These are phyloP conservation scores for Pittosporum tobira DNA, from an alignment of 129 eudicot species.

Conservation along the genomic window DNA sequence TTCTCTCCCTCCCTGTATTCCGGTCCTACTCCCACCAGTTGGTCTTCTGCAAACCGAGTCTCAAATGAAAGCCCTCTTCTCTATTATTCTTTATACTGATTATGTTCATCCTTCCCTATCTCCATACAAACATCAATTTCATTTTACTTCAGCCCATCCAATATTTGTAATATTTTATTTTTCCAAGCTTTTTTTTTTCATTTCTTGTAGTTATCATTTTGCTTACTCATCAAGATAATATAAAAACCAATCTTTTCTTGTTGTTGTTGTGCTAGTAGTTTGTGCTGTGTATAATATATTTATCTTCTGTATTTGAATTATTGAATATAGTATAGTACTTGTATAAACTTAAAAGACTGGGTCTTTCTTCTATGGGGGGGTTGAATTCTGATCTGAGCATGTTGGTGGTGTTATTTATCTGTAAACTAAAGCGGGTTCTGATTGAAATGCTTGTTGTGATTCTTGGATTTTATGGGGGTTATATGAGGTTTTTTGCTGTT, in stretches of 20 bases:
- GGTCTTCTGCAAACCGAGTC: constrained; percentile 2
- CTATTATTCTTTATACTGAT: neutral
- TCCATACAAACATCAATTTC: neutral
- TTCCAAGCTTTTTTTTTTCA: too few relatives aligned
- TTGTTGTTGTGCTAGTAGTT: neutral
- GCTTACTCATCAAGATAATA: constrained; percentile 6
- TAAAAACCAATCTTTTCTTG: neutral
- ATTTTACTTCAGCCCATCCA: neutral
- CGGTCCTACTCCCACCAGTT: constrained; percentile 15
- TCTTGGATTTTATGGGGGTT: constrained; percentile 24
- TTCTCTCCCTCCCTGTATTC: neutral
- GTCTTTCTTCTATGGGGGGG: neutral
- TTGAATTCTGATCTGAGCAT: constrained; percentile 16
- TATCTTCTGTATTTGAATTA: neutral
- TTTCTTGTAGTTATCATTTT: neutral
- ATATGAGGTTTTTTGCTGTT: constrained; percentile 25
- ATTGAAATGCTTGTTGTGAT: constrained; percentile 9
- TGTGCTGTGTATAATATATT: neutral
- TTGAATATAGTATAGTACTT: too few relatives aligned
- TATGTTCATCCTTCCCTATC: constrained; percentile 12
- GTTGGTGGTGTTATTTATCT: constrained; percentile 20
- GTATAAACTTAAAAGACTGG: neutral
- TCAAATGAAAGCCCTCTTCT: neutral
- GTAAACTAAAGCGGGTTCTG: neutral
- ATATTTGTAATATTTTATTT: neutral